Conservation (phyloP, 139 green algal genomes). For the Auxenochlorella protothecoides region DNA sequence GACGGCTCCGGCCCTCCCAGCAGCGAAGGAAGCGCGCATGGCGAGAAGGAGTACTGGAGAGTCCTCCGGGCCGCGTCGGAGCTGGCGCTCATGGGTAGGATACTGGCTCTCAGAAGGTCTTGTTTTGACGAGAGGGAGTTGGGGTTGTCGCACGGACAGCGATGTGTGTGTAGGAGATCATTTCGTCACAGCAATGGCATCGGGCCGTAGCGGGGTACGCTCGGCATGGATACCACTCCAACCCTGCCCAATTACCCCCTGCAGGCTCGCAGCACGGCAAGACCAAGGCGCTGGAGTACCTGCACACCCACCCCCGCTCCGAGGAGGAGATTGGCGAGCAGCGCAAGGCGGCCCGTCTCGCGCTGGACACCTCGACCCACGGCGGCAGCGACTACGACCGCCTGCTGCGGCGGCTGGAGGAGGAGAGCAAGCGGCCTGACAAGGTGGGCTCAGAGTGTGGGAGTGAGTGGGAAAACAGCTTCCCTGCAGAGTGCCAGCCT, state of each 20-base stretch:
- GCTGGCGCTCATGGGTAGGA: conserved; percentile 18
- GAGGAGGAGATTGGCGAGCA: conserved; percentile 24
- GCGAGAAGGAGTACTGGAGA: conserved; percentile 22
- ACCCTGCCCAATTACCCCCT: background rate
- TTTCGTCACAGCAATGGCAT: no score
- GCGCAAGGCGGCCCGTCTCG: conserved; percentile 40
- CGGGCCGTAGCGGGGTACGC: background rate
- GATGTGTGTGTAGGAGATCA: no score
- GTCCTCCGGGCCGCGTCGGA: conserved; percentile 17
- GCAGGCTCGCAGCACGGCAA: conserved; percentile 18
- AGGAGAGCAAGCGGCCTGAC: conserved; percentile 1
- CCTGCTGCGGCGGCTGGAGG: conserved; percentile 13
- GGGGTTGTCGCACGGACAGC: no score
- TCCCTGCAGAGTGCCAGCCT: no score
- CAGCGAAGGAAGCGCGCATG: conserved; percentile 21
- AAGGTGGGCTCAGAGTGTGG: conserved; percentile 2
- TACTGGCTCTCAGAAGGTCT: background rate
- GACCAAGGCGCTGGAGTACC: conserved; percentile 10
- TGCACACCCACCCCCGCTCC: conserved; percentile 15
- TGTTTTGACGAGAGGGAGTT: background rate
- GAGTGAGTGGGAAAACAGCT: no score
- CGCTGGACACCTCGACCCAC: conserved; percentile 44
- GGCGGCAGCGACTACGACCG: conserved; percentile 12
- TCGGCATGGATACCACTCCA: background rate
- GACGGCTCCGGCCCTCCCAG: background rate